Evolutionary conservation across 805 yeast species (phyloP), one percentile per base, ranked within the genome.

Genomic region (Metschnikowia reukaufii): DNA sequence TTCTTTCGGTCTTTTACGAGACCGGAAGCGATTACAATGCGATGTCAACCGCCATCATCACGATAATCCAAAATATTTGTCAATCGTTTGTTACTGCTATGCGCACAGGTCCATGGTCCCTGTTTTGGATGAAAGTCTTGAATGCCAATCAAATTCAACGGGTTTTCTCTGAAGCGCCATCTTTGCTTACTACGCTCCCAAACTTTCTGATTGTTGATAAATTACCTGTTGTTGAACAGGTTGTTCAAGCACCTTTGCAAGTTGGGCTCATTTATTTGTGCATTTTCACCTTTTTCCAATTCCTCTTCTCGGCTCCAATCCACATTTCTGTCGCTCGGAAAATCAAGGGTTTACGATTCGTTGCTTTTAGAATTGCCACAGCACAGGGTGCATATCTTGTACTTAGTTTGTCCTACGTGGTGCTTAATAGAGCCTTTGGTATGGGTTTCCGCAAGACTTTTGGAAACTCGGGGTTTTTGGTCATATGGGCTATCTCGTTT

Each of bases 11-110:
- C 8, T 57, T 59, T 30, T 67, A 58, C 41, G 70, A 66, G 46
- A 63, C 70, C 1, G 71, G 70, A 6, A 53, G 67, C 16, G 68
- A 67, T 49, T 67, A 57, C 48, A 65, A 66, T 49, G 66, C 67
- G 8, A 57, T 66, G 30, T 39, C 51, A 36, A 61, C 59, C 33
- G 60, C 57, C 31, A 48, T 66, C 23, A 38, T 50, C 9, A 25
- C 60, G 5, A 33, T 63, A 9, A 37, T 60, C 21, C 58, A 53
- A 25, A 42, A 23, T 13, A 44, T 65, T 7, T 45, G 56, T 21
- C 39, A 43, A 6, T 55, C 45, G 0, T 67, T 52, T 40, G 41
- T 48, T 23, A 7, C 48, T 1, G 62, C 46, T 34, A 48, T 59
- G 21, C 57, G 63, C 3, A 29, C 50, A 16, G 51, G 61, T 1